A percentile compares a stretch with the other conserved stretches of the same genome.
These are phyloP conservation scores for Orbilia oligospora DNA, from an alignment of 2,329 filamentous ascomycete genomes.

Conservation along the genomic window DNA sequence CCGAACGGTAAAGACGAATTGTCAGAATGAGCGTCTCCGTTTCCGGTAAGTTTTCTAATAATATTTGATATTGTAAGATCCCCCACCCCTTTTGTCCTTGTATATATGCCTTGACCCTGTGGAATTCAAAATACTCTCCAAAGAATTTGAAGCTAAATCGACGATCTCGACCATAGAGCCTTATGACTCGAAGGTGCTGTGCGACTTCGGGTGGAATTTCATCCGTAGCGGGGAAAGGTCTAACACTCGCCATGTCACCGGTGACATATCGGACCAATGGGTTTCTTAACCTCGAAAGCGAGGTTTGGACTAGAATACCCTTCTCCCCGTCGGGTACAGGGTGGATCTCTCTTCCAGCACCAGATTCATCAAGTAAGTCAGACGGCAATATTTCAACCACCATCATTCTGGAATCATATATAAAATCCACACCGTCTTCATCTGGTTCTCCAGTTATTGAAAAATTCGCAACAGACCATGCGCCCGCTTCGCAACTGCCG, in stretches of 20 bases:
- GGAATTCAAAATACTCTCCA: conserved; percentile 67
- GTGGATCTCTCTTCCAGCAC: background rate
- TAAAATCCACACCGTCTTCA: conserved; percentile 65
- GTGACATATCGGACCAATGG: conserved; percentile 69
- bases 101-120: conserved; percentile 64
- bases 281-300: conserved; percentile 68
- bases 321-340: conserved; percentile 65
- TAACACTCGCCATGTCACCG: conserved; percentile 68
- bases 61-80: conserved; percentile 69
- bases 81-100: conserved; percentile 62
- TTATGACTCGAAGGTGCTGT: conserved; percentile 66
- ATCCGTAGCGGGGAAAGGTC: conserved; percentile 64
- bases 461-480: conserved; percentile 66
- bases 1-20: conserved; percentile 29
- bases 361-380: conserved; percentile 38
- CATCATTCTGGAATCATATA: conserved; percentile 67
- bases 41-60: conserved; percentile 63
- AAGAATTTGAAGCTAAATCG: conserved; percentile 69
- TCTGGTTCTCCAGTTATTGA: conserved; percentile 63
- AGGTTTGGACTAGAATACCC: conserved; percentile 68
- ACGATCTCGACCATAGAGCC: conserved; percentile 67
- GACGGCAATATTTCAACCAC: conserved; percentile 66
- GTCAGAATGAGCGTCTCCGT: conserved; percentile 17
- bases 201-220: conserved; percentile 44
- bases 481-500: conserved; percentile 69